These are phyloP conservation scores for Microthyrium microscopicum DNA, from an alignment of 2,329 filamentous ascomycete genomes.

Conservation along the genomic window DNA sequence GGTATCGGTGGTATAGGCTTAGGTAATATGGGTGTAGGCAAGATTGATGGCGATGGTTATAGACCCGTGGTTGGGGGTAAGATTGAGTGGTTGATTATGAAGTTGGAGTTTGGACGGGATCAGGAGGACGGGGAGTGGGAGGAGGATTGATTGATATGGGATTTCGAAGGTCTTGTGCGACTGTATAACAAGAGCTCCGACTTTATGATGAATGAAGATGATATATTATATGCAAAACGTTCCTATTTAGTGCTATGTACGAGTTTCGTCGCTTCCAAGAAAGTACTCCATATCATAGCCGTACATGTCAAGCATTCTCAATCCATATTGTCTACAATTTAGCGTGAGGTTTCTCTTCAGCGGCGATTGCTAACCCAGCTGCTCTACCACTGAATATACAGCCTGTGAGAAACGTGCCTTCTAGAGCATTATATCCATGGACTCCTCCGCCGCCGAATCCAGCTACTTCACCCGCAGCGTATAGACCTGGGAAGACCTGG, in stretches of 20 bases:
- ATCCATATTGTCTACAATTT: too few species aligned
- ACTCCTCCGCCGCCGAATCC: conserved; percentile 47
- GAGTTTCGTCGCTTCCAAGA: too few species aligned
- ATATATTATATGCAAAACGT: too few species aligned
- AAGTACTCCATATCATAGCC: too few species aligned
- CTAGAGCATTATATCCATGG: conserved; percentile 44
- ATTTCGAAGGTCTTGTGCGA: too few species aligned
- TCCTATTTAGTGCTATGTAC: too few species aligned
- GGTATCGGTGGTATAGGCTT: conserved; percentile 11
- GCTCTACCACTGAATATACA: conserved; percentile 46
- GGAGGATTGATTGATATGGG: too few species aligned
- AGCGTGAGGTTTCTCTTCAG: conserved; percentile 9
- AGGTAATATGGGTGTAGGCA: conserved; percentile 16
- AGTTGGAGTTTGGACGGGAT: conserved; percentile 49
- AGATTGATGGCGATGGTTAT: conserved; percentile 37
- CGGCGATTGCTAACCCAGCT: conserved; percentile 35
- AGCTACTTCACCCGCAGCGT: conserved; percentile 43
- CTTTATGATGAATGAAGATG: too few species aligned
- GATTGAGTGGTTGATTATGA: conserved; percentile 77
- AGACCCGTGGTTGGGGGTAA: conserved; percentile 58
- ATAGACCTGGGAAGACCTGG: conserved; percentile 35
- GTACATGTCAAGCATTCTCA: too few species aligned
- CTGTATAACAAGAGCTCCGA: too few species aligned
- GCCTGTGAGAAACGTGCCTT: conserved; percentile 45
- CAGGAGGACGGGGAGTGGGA: conserved; percentile 15